Percentiles rank a stretch among this genome's conserved stretches.
These are phyloP conservation scores for Lyophyllum atratum DNA, from an alignment of 768 basidiomycete genomes.

Conservation along the genomic window DNA sequence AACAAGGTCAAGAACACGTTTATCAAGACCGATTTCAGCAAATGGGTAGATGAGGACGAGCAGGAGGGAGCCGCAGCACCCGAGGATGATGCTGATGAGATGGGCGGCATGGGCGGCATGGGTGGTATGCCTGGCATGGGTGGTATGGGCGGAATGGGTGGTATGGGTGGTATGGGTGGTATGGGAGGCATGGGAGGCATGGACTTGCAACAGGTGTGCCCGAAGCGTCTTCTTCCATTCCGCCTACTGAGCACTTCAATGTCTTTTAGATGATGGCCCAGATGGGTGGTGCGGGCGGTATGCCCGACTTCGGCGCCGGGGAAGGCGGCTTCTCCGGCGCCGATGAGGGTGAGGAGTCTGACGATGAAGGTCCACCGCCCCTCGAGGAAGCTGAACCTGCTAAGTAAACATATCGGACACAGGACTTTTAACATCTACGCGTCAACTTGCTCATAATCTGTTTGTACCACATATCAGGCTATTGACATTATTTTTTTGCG, in stretches of 20 bases:
- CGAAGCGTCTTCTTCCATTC: neutral
- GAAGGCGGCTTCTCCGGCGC: conserved; percentile 14
- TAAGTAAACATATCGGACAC: conserved; percentile 31
- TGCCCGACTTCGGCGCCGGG: conserved; percentile 23
- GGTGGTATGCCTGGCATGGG: conserved; percentile 50
- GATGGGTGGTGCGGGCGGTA: conserved; percentile 36
- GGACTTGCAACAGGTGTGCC: conserved; percentile 65
- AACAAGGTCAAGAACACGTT: conserved; percentile 78
- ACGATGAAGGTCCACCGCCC: conserved; percentile 77
- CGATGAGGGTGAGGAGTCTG: conserved; percentile 48
- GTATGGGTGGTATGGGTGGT: conserved; percentile 57
- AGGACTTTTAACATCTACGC: conserved; percentile 2
- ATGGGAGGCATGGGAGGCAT: conserved; percentile 43
- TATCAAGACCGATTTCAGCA: conserved; percentile 93
- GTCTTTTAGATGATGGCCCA: conserved; percentile 50
- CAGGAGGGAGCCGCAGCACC: conserved; percentile 63
- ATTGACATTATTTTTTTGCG: neutral
- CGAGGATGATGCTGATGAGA: conserved; percentile 49
- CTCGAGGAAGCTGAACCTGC: conserved; percentile 66
- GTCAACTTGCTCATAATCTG: conserved; percentile 7
- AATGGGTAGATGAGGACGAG: conserved; percentile 98
- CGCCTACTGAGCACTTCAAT: neutral
- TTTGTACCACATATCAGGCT: conserved; percentile 5
- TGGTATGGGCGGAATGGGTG: conserved; percentile 59
- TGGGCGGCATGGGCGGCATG: conserved; percentile 55